A percentile compares a stretch with the other conserved stretches of the same genome.
phyloP scores from a whole-genome alignment of 768 basidiomycete genomes.

The Lactarius hatsudake region DNA sequence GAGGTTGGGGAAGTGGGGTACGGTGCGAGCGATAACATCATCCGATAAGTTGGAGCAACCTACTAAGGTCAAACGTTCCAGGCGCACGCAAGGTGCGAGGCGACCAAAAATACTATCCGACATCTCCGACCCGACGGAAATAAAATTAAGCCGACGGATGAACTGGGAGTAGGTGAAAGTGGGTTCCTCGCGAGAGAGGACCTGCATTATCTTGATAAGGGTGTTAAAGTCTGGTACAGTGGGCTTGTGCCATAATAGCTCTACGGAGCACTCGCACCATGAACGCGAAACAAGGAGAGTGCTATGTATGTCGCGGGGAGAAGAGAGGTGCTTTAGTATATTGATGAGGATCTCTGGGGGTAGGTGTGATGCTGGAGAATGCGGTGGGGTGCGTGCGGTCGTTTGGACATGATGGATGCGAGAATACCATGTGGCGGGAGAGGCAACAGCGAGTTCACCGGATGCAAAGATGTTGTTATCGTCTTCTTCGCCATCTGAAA shows the following conservation, averaged over 20 bases:
- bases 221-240: slow-evolving; percentile 65
- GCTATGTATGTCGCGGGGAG: slow-evolving; percentile 67
- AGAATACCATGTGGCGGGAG: slow-evolving; percentile 57
- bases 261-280: slow-evolving; percentile 96
- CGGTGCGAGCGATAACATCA: slow-evolving; percentile 56
- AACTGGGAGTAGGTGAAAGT: slow-evolving; percentile 87
- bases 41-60: slow-evolving; percentile 70
- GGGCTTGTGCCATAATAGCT: slow-evolving; percentile 93
- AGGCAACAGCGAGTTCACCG: slow-evolving; percentile 37
- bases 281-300: slow-evolving; percentile 79
- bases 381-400: slow-evolving; percentile 32
- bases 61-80: slow-evolving; percentile 87
- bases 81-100: slow-evolving; percentile 69
- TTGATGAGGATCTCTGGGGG: slow-evolving; percentile 93
- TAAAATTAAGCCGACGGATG: slow-evolving; percentile 89
- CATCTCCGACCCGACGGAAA: slow-evolving; percentile 64
- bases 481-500: slow-evolving; percentile 72
- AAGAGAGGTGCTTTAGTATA: slow-evolving; percentile 81
- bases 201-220: slow-evolving; percentile 73
- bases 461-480: slow-evolving; percentile 49
- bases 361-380: slow-evolving; percentile 61
- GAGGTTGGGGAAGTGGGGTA: slow-evolving; percentile 70
- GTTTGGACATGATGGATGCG: slow-evolving; percentile 29
- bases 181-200: slow-evolving; percentile 60
- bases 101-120: slow-evolving; percentile 70